These are phyloP conservation scores for Chytridium lagenaria DNA, from an alignment of 371 early-diverging fungal genomes.

Conservation along the genomic window DNA sequence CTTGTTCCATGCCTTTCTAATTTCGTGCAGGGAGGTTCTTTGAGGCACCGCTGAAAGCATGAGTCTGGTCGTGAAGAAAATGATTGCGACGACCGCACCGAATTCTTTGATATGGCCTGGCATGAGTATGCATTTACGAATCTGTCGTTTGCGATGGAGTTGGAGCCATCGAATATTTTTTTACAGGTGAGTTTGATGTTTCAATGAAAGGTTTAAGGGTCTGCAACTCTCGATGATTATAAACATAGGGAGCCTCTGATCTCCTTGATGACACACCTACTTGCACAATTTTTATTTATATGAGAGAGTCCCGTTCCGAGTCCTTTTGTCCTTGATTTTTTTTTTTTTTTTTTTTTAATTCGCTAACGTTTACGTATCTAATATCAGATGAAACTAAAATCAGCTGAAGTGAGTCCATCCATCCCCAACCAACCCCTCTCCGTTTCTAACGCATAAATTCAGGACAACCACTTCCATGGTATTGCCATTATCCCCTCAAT, in stretches of 20 bases:
- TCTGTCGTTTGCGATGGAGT: conserved; percentile 9
- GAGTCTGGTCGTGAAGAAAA: background rate
- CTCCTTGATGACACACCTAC: background rate
- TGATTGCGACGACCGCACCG: background rate
- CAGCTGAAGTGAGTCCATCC: background rate
- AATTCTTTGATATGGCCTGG: conserved; percentile 18
- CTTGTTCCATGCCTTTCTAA: background rate
- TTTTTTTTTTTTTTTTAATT: too few relatives aligned
- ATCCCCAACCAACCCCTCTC: background rate
- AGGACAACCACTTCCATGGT: background rate
- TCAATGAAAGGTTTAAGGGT: background rate
- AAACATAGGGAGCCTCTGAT: conserved; percentile 26
- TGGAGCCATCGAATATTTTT: conserved; percentile 17
- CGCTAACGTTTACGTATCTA: background rate
- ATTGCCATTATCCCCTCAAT: conserved; percentile 7
- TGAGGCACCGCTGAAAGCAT: conserved; percentile 20
- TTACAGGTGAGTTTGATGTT: conserved; percentile 19
- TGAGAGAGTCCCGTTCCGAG: background rate
- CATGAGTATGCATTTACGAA: conserved; percentile 24
- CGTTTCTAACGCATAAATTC: background rate
- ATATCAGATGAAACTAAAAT: conserved; percentile 5
- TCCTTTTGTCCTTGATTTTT: too few relatives aligned
- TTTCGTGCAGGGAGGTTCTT: conserved; percentile 17
- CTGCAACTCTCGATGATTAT: background rate
- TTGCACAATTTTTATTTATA: background rate